These are phyloP conservation scores for Aspergillus intermedius DNA, from an alignment of 2,329 filamentous ascomycete species.

Conservation along the genomic window DNA sequence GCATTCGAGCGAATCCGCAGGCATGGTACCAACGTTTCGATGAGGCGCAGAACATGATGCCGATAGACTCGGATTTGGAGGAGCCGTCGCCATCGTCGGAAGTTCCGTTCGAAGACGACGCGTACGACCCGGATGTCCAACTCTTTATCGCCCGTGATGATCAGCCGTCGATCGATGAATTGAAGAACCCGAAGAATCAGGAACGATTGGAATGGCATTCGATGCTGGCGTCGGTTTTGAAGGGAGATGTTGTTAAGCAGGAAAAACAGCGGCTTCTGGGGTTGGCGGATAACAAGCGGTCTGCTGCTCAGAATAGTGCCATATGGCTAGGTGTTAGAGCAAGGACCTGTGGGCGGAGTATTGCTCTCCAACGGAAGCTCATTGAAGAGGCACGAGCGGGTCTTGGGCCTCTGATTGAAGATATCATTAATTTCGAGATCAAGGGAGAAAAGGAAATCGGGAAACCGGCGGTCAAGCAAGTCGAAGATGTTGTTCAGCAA, in stretches of 20 bases:
- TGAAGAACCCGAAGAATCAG: conserved; percentile 78
- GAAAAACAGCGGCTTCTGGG: conserved; percentile 95
- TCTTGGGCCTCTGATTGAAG: conserved; percentile 70
- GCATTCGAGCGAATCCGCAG: conserved; percentile 72
- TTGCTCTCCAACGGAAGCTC: conserved; percentile 78
- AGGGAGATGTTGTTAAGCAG: conserved; percentile 92
- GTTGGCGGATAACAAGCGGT: conserved; percentile 65
- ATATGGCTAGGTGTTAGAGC: conserved; percentile 86
- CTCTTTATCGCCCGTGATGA: conserved; percentile 88
- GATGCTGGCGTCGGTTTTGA: conserved; percentile 92
- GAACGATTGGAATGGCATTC: conserved; percentile 96
- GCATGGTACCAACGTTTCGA: conserved; percentile 59
- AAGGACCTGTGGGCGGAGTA: conserved; percentile 72
- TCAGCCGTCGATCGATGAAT: conserved; percentile 80
- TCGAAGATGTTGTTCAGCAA: conserved; percentile 80
- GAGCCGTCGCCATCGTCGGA: conserved; percentile 86
- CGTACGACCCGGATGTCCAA: conserved; percentile 84
- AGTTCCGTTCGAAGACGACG: conserved; percentile 71
- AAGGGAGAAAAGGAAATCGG: conserved; percentile 88
- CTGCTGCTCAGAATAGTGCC: conserved; percentile 60
- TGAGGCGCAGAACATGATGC: conserved; percentile 62
- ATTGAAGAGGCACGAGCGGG: conserved; percentile 75
- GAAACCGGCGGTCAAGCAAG: conserved; percentile 79
- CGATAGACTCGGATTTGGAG: conserved; percentile 78
- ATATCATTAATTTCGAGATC: conserved; percentile 88